Evolutionary conservation across 768 basidiomycete genomes (phyloP), one percentile per base, ranked within the genome.

Genomic region (Hygrocybe coccinea): DNA sequence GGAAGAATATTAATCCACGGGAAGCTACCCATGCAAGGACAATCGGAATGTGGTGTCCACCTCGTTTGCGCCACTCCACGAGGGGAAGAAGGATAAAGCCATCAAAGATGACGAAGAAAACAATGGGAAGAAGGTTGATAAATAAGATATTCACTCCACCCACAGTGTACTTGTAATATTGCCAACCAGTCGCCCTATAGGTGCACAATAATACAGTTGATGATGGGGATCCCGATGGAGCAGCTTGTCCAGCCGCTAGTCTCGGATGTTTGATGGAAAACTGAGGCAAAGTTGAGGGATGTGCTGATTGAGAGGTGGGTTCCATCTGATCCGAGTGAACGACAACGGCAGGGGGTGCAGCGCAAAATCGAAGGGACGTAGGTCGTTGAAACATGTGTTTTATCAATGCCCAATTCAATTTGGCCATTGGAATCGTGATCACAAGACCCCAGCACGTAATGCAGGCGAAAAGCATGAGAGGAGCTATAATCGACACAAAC

Each of bases 151-250:
- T 99, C 61, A 98, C 95, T 15, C 97, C 97, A 17, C 97, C 93
- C 49, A 99, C 82, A 5, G 97, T 99, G 69, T 99, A 99, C 78
- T 99, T 99, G 87, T 91, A 97, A 73, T 97, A 98, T 68, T 95
- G 80, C 64, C 83, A 75, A 1, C 95, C 97, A 51, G 86, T 78
- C 1, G 97, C 97, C 21, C 85, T 85, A 69, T 98, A 98, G 3
- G 89, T 95, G 73, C 97, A 99, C 25, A 99, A 81, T 24, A 99
- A 76, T 5, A 99, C 89, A 0, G 90, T 97, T 41, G 92, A 89
- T 34, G 79, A 80, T 1, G 87, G 86, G 8, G 59, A 60, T 17
- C 87, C 88, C 10, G 81, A 81, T 3, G 97, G 97, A 0, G 95
- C 94, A 1, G 81, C 77, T 71, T 99, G 95, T 33, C 97, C 97